These are phyloP conservation scores for Phytophthora kernoviae DNA, from an alignment of 352 stramenopile genomes.

Conservation along the genomic window DNA sequence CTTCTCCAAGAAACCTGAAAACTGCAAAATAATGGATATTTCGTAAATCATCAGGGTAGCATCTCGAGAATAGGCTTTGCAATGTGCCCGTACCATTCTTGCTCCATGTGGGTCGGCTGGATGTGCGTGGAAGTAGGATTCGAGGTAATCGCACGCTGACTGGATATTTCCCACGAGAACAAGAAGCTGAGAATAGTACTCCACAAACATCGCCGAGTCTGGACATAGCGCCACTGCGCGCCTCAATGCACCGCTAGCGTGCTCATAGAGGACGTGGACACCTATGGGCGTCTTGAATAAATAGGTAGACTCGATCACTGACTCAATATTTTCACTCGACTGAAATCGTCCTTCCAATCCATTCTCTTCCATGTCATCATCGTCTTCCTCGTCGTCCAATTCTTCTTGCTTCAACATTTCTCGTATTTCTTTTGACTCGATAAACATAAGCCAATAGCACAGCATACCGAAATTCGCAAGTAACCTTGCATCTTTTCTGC, in stretches of 20 bases:
- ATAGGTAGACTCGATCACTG: slow-evolving; percentile 60
- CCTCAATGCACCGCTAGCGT: slow-evolving; percentile 55
- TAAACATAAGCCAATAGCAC: slow-evolving; percentile 85
- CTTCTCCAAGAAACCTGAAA: slow-evolving; percentile 44
- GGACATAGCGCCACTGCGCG: slow-evolving; percentile 65
- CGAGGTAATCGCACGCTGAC: slow-evolving; percentile 70
- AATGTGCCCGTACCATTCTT: slow-evolving; percentile 61
- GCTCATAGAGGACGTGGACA: slow-evolving; percentile 76
- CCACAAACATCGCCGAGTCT: slow-evolving; percentile 62
- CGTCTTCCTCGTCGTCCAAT: slow-evolving; percentile 29
- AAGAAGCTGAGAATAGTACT: slow-evolving; percentile 78
- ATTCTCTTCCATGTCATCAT: slow-evolving; percentile 25
- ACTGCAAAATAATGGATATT: slow-evolving; percentile 26
- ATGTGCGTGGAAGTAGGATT: slow-evolving; percentile 71
- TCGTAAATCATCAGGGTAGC: slow-evolving; percentile 6
- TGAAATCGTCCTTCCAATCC: slow-evolving; percentile 6
- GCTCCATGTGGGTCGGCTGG: slow-evolving; percentile 59
- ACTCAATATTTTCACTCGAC: slow-evolving; percentile 34
- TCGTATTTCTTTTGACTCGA: slow-evolving; percentile 74
- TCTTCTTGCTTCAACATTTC: slow-evolving; percentile 46
- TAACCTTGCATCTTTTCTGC: slow-evolving; percentile 62
- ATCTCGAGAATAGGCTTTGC: background rate
- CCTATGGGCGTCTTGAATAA: slow-evolving; percentile 72
- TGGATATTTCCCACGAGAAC: slow-evolving; percentile 63
- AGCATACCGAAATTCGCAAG: slow-evolving; percentile 76